These are phyloP conservation scores for Misopates orontium DNA, from an alignment of 257 asterid species.

Conservation along the genomic window DNA sequence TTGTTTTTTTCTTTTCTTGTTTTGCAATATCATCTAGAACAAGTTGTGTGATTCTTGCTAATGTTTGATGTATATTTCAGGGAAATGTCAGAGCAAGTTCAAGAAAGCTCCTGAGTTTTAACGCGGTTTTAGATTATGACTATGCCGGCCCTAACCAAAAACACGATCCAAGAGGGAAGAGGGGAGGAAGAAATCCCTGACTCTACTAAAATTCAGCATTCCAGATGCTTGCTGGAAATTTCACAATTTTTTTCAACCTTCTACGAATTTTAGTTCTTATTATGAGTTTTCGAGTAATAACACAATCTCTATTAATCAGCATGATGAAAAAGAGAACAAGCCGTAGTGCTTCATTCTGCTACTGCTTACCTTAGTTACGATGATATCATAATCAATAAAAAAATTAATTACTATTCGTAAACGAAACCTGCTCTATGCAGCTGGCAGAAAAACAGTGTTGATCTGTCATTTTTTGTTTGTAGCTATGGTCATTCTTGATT, in stretches of 20 bases:
- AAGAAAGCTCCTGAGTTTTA: conserved; percentile 54
- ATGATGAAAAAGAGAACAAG: conserved; percentile 6
- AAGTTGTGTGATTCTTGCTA: background rate
- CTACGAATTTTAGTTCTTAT: background rate
- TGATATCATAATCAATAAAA: conserved; percentile 9
- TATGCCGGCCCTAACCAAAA: conserved; percentile 64
- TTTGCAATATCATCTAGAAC: background rate
- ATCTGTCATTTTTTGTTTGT: background rate
- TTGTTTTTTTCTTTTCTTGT: too few species aligned
- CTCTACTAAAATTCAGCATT: conserved; percentile 1
- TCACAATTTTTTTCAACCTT: background rate
- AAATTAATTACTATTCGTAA: background rate
- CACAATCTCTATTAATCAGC: conserved; percentile 11
- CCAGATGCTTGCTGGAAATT: background rate
- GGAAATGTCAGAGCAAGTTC: conserved; percentile 27
- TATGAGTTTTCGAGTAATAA: conserved; percentile 24
- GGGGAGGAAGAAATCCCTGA: conserved; percentile 53
- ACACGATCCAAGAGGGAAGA: conserved; percentile 81
- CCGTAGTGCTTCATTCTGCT: conserved; percentile 22
- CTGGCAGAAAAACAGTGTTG: background rate
- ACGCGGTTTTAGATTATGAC: conserved; percentile 56
- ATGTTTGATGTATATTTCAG: conserved; percentile 12
- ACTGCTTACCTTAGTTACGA: conserved; percentile 16
- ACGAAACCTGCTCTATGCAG: background rate
- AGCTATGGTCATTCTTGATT: background rate